A percentile compares a stretch with the other conserved stretches of the same genome.
phyloP scores from a whole-genome alignment of 495 filamentous ascomycete genomes.

The Annulohypoxylon moriforme region DNA sequence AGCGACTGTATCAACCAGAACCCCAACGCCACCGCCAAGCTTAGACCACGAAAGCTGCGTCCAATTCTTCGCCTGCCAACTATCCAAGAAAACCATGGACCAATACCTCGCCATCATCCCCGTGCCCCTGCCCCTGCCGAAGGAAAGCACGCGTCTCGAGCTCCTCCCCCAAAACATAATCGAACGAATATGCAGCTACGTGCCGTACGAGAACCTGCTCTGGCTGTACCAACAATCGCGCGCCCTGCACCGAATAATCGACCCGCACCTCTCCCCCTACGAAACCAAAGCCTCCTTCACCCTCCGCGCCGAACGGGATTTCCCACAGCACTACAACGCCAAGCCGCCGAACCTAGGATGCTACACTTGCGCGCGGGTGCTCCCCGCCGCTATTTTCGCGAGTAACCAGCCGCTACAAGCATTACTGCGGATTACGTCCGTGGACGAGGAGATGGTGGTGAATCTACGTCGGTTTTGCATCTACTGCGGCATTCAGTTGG shows the following conservation, averaged over 20 bases:
- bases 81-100: slow-evolving; percentile 10
- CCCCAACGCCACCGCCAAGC: not conserved
- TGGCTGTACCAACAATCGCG: slow-evolving; percentile 23
- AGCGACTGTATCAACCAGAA: not conserved
- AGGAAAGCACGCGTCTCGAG: slow-evolving; percentile 4
- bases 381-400: slow-evolving; percentile 37
- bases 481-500: slow-evolving; percentile 37
- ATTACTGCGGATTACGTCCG: not conserved
- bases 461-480: slow-evolving; percentile 46
- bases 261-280: slow-evolving; percentile 34
- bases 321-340: slow-evolving; percentile 27
- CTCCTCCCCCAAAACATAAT: slow-evolving; percentile 24
- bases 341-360: slow-evolving; percentile 37
- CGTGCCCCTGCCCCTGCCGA: slow-evolving; percentile 2
- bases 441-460: slow-evolving; percentile 19
- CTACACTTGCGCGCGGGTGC: slow-evolving; percentile 40
- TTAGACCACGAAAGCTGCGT: not conserved
- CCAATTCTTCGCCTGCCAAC: slow-evolving; percentile 14
- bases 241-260: slow-evolving; percentile 11
- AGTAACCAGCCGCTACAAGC: slow-evolving; percentile 38
- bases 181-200: slow-evolving; percentile 26
- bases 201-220: slow-evolving; percentile 34
- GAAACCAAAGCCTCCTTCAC: slow-evolving; percentile 32
- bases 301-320: slow-evolving; percentile 44
- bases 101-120: slow-evolving; percentile 20